phyloP scores from a whole-genome alignment of 1,284 basidiomycete species.

The Sphaerobolus stellatus region DNA sequence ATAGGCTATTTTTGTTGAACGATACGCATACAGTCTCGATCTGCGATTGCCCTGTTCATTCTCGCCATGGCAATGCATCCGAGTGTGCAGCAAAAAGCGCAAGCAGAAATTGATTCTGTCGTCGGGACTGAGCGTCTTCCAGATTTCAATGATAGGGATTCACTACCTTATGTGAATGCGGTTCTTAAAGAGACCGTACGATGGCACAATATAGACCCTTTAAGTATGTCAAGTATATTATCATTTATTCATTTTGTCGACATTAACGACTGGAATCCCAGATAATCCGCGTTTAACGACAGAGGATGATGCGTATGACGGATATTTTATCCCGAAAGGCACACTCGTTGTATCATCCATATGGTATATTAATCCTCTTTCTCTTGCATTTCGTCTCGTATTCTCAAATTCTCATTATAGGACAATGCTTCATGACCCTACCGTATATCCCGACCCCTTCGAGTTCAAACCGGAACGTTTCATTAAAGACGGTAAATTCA shows the following conservation, averaged over 20 bases:
- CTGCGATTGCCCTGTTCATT: slow-evolving; percentile 32
- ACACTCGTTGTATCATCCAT: slow-evolving; percentile 33
- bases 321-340: slow-evolving; percentile 37
- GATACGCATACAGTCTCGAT: too few species aligned
- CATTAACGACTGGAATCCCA: slow-evolving; percentile 21
- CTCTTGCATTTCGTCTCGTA: too few species aligned
- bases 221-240: slow-evolving; percentile 5
- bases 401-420: too few species aligned
- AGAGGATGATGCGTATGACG: slow-evolving; percentile 37
- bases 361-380: slow-evolving; percentile 21
- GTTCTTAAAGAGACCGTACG: slow-evolving; percentile 39
- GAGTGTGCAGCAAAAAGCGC: slow-evolving; percentile 36
- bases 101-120: slow-evolving; percentile 41
- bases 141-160: slow-evolving; percentile 33
- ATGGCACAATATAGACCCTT: slow-evolving; percentile 33
- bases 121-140: slow-evolving; percentile 36
- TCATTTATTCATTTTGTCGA: slow-evolving; percentile 14
- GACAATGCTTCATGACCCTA: slow-evolving; percentile 14
- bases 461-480: slow-evolving; percentile 18
- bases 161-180: slow-evolving; percentile 40
- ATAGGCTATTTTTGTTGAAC: too few species aligned
- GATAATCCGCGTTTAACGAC: slow-evolving; percentile 25
- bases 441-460: slow-evolving; percentile 13
- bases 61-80: slow-evolving; percentile 40
- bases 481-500: background rate